A percentile compares a stretch with the other conserved stretches of the same genome.
Conservation (phyloP, 495 filamentous ascomycete species). For the Aspergillus sclerotiicarbonarius region DNA sequence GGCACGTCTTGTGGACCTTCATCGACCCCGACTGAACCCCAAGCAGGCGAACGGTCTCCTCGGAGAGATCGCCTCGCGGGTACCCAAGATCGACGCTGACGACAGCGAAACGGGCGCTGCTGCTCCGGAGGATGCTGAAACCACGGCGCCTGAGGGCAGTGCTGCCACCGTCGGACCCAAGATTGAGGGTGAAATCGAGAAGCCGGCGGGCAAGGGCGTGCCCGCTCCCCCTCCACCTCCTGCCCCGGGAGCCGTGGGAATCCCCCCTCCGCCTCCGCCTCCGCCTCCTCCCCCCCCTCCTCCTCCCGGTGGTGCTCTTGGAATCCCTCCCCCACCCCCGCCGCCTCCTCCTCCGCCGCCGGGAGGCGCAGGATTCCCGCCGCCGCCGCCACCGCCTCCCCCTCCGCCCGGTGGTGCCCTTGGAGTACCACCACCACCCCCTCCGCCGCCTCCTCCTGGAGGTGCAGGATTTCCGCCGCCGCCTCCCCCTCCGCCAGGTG, state of each 20-base stretch:
- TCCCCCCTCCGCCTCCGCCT: slow-evolving; percentile 38
- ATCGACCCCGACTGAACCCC: slow-evolving; percentile 70
- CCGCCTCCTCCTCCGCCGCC: slow-evolving; percentile 18
- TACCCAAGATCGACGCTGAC: slow-evolving; percentile 73
- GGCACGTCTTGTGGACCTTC: slow-evolving; percentile 64
- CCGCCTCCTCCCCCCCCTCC: slow-evolving; percentile 46
- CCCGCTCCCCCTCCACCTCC: slow-evolving; percentile 34
- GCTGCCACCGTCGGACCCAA: neutral
- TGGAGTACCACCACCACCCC: slow-evolving; percentile 48
- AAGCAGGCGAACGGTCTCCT: slow-evolving; percentile 72
- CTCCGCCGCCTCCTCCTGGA: slow-evolving; percentile 45
- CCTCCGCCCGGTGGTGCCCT: slow-evolving; percentile 45
- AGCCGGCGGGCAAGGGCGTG: slow-evolving; percentile 39
- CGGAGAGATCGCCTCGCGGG: slow-evolving; percentile 76
- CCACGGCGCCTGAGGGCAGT: slow-evolving; percentile 38
- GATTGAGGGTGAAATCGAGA: slow-evolving; percentile 20
- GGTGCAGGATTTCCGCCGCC: slow-evolving; percentile 51
- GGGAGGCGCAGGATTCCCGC: slow-evolving; percentile 30
- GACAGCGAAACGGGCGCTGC: slow-evolving; percentile 54
- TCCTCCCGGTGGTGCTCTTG: slow-evolving; percentile 35
- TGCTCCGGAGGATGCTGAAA: slow-evolving; percentile 12
- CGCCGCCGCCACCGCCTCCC: slow-evolving; percentile 39
- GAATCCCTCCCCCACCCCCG: slow-evolving; percentile 29
- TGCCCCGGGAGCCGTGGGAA: slow-evolving; percentile 32
- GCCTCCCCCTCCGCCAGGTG: slow-evolving; percentile 54